Percentiles rank a stretch among this genome's conserved stretches.
phyloP scores from a whole-genome alignment of 2,329 filamentous ascomycete species.

The Dactylellina cionopaga region DNA sequence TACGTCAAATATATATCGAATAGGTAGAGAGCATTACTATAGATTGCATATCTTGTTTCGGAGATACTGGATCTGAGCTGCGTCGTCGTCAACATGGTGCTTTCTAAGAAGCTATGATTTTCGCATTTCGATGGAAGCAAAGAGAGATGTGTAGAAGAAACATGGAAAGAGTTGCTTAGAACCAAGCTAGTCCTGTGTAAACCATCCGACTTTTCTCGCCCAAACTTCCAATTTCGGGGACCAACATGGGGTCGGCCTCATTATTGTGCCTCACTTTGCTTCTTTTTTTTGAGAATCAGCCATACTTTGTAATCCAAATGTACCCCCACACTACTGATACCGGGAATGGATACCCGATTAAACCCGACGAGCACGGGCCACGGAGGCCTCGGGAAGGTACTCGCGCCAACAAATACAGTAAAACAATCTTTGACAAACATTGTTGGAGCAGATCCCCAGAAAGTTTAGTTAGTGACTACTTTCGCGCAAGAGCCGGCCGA shows the following conservation, averaged over 20 bases:
- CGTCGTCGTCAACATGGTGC: too few species aligned
- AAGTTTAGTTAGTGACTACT: too few species aligned
- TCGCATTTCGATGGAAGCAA: too few species aligned
- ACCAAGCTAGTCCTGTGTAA: constrained; percentile 18
- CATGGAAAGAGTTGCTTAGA: constrained; percentile 1
- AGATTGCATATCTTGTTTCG: background rate
- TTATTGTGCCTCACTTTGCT: constrained; percentile 33
- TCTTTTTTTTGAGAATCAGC: constrained; percentile 27
- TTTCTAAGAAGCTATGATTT: too few species aligned
- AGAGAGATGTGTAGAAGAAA: background rate
- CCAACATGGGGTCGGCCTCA: constrained; percentile 18
- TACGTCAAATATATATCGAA: background rate
- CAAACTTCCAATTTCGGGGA: constrained; percentile 48
- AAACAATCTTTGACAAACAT: constrained; percentile 9
- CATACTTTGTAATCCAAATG: constrained; percentile 13
- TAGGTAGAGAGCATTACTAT: too few species aligned
- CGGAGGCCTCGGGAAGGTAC: background rate
- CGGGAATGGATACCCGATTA: background rate
- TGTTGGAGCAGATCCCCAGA: constrained; percentile 1
- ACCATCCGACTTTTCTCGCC: constrained; percentile 43
- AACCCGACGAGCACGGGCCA: background rate
- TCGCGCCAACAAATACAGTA: background rate
- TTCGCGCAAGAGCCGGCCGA: too few species aligned
- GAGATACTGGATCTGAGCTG: background rate
- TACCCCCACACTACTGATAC: constrained; percentile 6